Base-by-base conservation (phyloP, 441 rosid species). In the Populus tomentosa region DNA sequence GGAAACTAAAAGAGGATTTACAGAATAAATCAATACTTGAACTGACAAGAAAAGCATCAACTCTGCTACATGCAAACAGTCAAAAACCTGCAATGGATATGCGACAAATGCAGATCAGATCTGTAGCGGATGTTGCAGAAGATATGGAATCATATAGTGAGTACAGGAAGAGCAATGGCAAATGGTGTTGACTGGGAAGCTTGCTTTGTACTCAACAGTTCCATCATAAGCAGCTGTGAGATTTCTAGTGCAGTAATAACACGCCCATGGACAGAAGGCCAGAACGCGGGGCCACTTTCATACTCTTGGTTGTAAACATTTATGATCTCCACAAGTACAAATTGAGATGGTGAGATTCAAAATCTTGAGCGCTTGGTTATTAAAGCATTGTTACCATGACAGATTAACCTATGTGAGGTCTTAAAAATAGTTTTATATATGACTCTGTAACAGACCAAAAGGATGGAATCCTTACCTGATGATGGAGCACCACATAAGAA, bases 191-290 rank as follows among this genome's bases (percentile, higher is more conserved):
- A 88, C 67, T 66, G 82, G 14, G 81, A 83, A 0, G 88, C 75
- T 21, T 81, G 80, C 87, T 86, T 95, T 50, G 98, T 94, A 83
- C 97, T 95, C 80, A 95, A 81, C 82, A 95, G 82, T 59, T 95
- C 98, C 86, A 92, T 83, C 83, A 94, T 81, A 40, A 92, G 92
- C 75, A 95, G 88, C 82, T 95, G 98, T 74, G 99, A 86, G 79
- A 95, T 89, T 77, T 89, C 75, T 71, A 92, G 63, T 69, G 94
- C 89, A 26, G 87, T 85, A n/a, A 90, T 82, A 81, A 92, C 18
- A 20, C 98, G 89, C 70, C 88, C 80, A 78, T 95, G 98, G 61
- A 95, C 99, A 70, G 90, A 95, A 61, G 99, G 99, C 99, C 98
- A 95, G 89, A 87, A 95, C 78, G 93, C 86, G 61, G 97, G 97